Percentiles rank a stretch among this genome's conserved stretches.
phyloP scores from a whole-genome alignment of 2,329 filamentous ascomycete genomes.

The Arthroderma sp. region DNA sequence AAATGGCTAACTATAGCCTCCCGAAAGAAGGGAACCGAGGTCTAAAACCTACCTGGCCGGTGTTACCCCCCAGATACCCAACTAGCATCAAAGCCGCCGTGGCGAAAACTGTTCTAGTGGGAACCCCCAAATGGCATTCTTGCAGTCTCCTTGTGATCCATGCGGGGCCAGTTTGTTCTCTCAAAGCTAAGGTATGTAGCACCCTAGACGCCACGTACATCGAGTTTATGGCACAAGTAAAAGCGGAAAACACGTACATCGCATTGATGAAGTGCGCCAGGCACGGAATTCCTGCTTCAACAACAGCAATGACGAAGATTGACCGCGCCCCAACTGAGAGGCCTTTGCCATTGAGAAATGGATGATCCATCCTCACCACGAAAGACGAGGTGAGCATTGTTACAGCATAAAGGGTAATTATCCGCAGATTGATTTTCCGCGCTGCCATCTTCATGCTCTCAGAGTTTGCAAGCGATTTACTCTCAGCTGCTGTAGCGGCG shows the following conservation, averaged over 20 bases:
- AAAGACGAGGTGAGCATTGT: slow-evolving; percentile 30
- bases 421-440: slow-evolving; percentile 30
- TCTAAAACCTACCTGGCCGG: slow-evolving; percentile 21
- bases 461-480: slow-evolving; percentile 26
- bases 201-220: slow-evolving; percentile 32
- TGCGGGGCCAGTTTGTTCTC: slow-evolving; percentile 28
- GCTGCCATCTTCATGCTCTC: slow-evolving; percentile 35
- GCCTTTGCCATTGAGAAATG: slow-evolving; percentile 28
- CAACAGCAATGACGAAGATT: slow-evolving; percentile 30
- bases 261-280: slow-evolving; percentile 33
- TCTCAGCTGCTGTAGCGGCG: slow-evolving; percentile 33
- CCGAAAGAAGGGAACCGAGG: slow-evolving; percentile 2
- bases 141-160: slow-evolving; percentile 28
- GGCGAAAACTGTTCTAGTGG: slow-evolving; percentile 27
- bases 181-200: slow-evolving; percentile 30
- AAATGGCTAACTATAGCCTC: neutral
- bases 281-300: slow-evolving; percentile 25
- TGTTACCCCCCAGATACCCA: slow-evolving; percentile 28
- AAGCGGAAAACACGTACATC: slow-evolving; percentile 34
- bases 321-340: slow-evolving; percentile 25
- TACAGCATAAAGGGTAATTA: slow-evolving; percentile 33
- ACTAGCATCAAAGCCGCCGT: slow-evolving; percentile 28
- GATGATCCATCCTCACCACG: slow-evolving; percentile 31
- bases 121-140: slow-evolving; percentile 27
- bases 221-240: slow-evolving; percentile 30